Base-by-base conservation (phyloP, 768 basidiomycete species). In the Suillus subalutaceus region DNA sequence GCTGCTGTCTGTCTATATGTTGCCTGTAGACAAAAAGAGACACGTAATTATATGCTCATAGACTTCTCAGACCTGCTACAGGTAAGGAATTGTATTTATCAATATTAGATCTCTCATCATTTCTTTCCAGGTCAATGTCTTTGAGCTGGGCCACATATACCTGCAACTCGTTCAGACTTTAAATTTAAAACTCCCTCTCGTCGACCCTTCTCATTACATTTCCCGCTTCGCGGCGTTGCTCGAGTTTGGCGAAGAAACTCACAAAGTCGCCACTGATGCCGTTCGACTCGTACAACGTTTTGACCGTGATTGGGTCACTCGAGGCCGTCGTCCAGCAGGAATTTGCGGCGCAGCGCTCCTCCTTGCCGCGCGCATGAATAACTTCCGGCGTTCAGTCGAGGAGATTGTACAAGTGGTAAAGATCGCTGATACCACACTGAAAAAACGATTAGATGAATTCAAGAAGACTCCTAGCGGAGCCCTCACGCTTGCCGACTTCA, bases 351-450 rank as follows among this genome's bases (percentile, higher is more conserved):
- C 97, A 0, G 95, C 94, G 35, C 85, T 99, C 37, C 84, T 99
- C 48, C 87, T 99, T 18, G 97, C 97, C 0, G 97, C 96, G 40
- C 89, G 97, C 32, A 99, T 99, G 97, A 98, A 97, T 80, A 97
- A 97, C 77, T 99, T 97, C 73, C 83, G 96, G 52, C 83, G 97
- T 56, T 93, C 91, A 32, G 85, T 98, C 13, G 93, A 96, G 74
- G 97, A 99, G 78, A 92, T 99, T 57, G 96, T 98, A 23, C 97
- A 99, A 74, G 96, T 99, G 18, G 97, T 99, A 70, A 99, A 99
- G 80, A 97, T 98, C 70, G 94, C 96, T n/a, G 96, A 98, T 72
- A 90, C 89, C 13, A 99, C 97, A 4, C 79, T 99, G 52, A 89
- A 90, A 79, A 98, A 97, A 77, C 87, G 97, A 20, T 81, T 99